Conservation (phyloP, 2,329 filamentous ascomycete species). For the Neofusicoccum sp. region DNA sequence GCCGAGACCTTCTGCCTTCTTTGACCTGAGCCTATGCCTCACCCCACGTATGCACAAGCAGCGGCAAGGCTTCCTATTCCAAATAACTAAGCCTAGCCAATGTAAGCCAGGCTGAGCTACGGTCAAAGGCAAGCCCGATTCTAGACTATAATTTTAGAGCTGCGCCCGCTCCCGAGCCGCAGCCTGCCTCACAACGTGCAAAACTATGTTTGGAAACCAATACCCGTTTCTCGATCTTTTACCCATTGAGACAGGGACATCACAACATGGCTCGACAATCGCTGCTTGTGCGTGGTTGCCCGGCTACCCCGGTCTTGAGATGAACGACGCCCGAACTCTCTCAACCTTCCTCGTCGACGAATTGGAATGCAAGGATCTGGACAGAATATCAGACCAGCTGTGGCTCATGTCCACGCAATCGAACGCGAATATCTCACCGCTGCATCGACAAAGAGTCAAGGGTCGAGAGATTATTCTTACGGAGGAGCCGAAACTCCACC, state of each 20-base stretch:
- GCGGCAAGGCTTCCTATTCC: background rate
- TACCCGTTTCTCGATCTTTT: background rate
- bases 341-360: background rate
- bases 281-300: background rate
- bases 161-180: too few species aligned
- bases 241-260: background rate
- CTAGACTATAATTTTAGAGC: too few species aligned
- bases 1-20: background rate
- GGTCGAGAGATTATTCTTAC: constrained; percentile 27
- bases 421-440: constrained; percentile 26
- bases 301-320: background rate
- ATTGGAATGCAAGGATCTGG: constrained; percentile 23
- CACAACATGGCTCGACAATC: background rate
- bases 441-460: constrained; percentile 25
- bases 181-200: too few species aligned
- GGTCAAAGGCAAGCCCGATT: too few species aligned
- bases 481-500: constrained; percentile 27
- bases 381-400: constrained; percentile 26
- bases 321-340: background rate
- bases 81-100: background rate
- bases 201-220: background rate
- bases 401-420: constrained; percentile 28
- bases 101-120: too few species aligned
- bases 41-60: background rate
- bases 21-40: background rate